phyloP scores from a whole-genome alignment of 495 filamentous ascomycete species.

The Aspergillus haitiensis region DNA sequence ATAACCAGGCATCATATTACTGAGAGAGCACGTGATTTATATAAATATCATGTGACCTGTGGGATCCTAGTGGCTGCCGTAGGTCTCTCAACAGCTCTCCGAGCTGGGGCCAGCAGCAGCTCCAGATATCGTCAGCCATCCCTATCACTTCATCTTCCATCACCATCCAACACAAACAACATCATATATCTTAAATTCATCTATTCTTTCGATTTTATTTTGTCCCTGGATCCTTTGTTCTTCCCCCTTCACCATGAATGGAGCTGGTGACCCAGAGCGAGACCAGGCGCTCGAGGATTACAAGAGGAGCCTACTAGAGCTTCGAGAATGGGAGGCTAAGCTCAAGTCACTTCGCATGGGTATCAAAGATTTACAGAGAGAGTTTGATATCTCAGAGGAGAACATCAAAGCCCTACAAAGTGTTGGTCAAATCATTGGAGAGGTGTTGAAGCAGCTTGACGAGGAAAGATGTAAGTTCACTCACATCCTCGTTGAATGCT shows the following conservation, averaged over 20 bases:
- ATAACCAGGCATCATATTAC: conserved; percentile 13
- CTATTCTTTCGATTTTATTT: not conserved
- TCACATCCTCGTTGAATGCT: not conserved
- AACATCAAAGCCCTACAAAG: conserved; percentile 99
- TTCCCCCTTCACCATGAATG: conserved; percentile 44
- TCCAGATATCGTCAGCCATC: conserved; percentile 21
- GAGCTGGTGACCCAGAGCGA: conserved; percentile 63
- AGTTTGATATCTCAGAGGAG: conserved; percentile 96
- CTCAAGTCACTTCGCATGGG: conserved; percentile 87
- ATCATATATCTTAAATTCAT: not conserved
- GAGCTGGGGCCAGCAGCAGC: conserved; percentile 21
- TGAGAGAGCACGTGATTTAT: conserved; percentile 29
- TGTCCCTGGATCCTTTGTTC: conserved; percentile 3
- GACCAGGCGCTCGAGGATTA: conserved; percentile 81
- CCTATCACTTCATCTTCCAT: conserved; percentile 10
- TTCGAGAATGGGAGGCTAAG: conserved; percentile 98
- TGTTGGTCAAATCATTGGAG: conserved; percentile 98
- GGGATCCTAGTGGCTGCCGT: conserved; percentile 15
- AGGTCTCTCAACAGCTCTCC: conserved; percentile 39
- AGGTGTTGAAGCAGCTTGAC: conserved; percentile 97
- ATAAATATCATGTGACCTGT: conserved; percentile 33
- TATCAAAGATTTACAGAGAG: conserved; percentile 90
- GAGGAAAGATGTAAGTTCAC: conserved; percentile 84
- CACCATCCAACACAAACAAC: not conserved
- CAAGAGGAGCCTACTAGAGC: conserved; percentile 91